A percentile compares a stretch with the other conserved stretches of the same genome.
phyloP scores from a whole-genome alignment of 2,329 filamentous ascomycete species.

The Aureobasidium musti region DNA sequence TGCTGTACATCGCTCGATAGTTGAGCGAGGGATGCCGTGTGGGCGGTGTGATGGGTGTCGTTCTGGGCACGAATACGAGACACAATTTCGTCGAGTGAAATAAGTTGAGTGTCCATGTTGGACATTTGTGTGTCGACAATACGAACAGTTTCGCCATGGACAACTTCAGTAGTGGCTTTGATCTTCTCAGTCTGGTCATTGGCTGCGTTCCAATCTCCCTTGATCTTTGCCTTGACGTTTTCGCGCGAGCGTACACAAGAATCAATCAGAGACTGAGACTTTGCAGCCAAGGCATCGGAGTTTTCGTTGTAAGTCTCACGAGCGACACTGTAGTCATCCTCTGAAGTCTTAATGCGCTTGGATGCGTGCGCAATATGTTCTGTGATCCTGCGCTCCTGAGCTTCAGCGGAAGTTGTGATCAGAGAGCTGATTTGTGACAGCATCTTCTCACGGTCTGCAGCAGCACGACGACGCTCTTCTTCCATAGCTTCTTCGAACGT shows the following conservation, averaged over 20 bases:
- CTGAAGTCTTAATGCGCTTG: conserved; percentile 47
- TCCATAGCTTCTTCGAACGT: conserved; percentile 69
- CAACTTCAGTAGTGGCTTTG: conserved; percentile 77
- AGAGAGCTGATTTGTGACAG: conserved; percentile 76
- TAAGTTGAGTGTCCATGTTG: conserved; percentile 85
- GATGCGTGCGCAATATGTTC: conserved; percentile 66
- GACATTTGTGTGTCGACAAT: conserved; percentile 88
- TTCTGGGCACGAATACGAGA: conserved; percentile 79
- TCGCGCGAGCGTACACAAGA: conserved; percentile 74
- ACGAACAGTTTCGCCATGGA: conserved; percentile 85
- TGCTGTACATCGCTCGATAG: conserved; percentile 69
- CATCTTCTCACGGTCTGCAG: conserved; percentile 71
- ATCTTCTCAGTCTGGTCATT: conserved; percentile 81
- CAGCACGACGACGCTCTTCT: conserved; percentile 73
- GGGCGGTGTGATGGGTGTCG: conserved; percentile 70
- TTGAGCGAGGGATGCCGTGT: conserved; percentile 64
- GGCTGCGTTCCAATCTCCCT: conserved; percentile 81
- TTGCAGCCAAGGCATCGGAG: conserved; percentile 73
- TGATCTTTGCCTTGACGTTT: conserved; percentile 74
- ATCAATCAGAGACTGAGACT: conserved; percentile 68
- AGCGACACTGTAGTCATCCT: conserved; percentile 58
- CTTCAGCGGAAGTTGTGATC: conserved; percentile 70
- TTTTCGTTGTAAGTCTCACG: conserved; percentile 66
- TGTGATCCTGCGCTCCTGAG: conserved; percentile 70
- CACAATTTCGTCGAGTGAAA: conserved; percentile 87